Evolutionary conservation across 495 filamentous ascomycete species (phyloP).

Genomic region (Hypoxylon intermedium): DNA sequence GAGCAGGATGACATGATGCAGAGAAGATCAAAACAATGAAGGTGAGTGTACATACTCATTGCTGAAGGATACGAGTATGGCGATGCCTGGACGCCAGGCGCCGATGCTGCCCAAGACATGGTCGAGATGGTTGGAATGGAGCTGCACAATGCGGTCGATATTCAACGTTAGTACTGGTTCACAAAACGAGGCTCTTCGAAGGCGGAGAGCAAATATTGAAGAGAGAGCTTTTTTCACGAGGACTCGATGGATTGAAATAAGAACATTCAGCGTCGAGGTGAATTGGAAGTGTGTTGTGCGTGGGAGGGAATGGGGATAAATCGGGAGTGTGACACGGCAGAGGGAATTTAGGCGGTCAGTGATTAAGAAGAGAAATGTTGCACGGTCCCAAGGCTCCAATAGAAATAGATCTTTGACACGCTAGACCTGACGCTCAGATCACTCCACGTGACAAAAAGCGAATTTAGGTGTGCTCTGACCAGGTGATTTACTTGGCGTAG

Average conservation of each 20-base stretch:
- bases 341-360: too few species aligned
- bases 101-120: conserved; percentile 47
- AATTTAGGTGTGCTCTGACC: too few species aligned
- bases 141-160: background rate
- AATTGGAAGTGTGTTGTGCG: background rate
- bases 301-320: conserved; percentile 5
- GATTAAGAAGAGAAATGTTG: too few species aligned
- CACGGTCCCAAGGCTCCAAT: too few species aligned
- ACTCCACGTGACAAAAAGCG: too few species aligned
- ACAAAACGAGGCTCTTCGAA: conserved; percentile 1
- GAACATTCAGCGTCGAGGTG: conserved; percentile 9
- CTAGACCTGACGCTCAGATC: too few species aligned
- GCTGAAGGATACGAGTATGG: conserved; percentile 42
- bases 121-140: conserved; percentile 2
- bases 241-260: conserved; percentile 5
- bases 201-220: background rate
- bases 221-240: conserved; percentile 1
- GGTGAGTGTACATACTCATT: conserved; percentile 34
- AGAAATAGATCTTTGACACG: too few species aligned
- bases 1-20: too few species aligned
- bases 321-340: too few species aligned
- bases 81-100: conserved; percentile 42
- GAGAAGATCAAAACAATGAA: background rate
- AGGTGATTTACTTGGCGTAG: too few species aligned
- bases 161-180: conserved; percentile 18